Base-by-base conservation (phyloP, 148 eudicot species). In the Pouteria glomerata region DNA sequence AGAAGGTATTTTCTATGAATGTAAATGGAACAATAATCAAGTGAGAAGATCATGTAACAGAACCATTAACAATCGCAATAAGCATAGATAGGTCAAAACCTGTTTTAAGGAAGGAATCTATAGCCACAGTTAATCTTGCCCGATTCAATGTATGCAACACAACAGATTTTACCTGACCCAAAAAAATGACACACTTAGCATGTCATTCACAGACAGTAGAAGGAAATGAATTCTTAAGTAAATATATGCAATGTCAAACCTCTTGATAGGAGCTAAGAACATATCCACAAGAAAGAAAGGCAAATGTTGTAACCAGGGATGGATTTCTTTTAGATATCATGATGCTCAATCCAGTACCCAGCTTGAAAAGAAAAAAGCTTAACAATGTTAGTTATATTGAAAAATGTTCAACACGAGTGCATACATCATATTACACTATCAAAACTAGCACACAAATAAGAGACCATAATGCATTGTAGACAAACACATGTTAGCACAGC, bases 261-360 rank as follows among this genome's bases (percentile, higher is more conserved):
- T 95, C 99, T 79, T 81, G 87, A 72, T 91, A 95, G 52, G 99
- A 95, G 81, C 99, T 89, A 78, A 91, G 63, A 73, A 95, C 72
- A 83, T 95, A 95, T 72, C 99, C 99, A 70, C 96, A 95, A 30
- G 97, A 95, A 57, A 95, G 93, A 78, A 92, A 75, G 73, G 88
- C 82, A 78, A 95, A 95, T 71, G 99, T 88, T 57, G 81, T 82
- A 48, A 83, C 75, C 76, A 95, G 84, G 56, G 94, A 95, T 57
- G 99, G 97, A 77, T 85, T 90, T 73, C 84, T 81, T 82, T 84
- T 89, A 6, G 99, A 75, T 18, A 92, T 74, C 89, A 95, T 81
- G 78, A 95, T 89, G 81, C 99, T 88, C 44, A 95, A 81, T 24
- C 99, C 97, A 78, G 99, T 95, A 69, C 99, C 99, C 74, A 95